These are phyloP conservation scores for Gracilaria gracilis DNA, from an alignment of 23 red algal genomes.

Conservation along the genomic window DNA sequence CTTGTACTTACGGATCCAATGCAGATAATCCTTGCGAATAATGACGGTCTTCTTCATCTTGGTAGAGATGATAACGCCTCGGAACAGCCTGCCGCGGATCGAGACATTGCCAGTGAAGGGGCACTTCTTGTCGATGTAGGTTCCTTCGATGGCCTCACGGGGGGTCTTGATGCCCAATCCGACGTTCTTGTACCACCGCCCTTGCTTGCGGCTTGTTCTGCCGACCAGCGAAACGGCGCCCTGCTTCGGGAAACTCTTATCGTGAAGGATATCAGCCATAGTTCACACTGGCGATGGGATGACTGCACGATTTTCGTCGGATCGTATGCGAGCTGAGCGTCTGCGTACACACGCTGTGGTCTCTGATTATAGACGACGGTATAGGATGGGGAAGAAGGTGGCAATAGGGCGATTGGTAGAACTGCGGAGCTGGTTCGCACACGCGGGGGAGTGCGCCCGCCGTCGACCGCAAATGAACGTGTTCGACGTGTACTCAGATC, in stretches of 20 bases:
- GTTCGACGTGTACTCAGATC: neutral
- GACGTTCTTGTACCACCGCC: slow-evolving; percentile 97
- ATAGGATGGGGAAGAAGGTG: no score
- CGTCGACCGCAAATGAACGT: no score
- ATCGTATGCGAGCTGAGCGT: neutral
- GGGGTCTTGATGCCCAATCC: slow-evolving; percentile 99
- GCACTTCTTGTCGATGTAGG: slow-evolving; percentile 99
- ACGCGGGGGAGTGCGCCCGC: no score
- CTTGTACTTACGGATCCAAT: slow-evolving; percentile 98
- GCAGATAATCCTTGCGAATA: slow-evolving; percentile 96
- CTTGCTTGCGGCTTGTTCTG: slow-evolving; percentile 72
- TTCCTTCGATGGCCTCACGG: slow-evolving; percentile 93
- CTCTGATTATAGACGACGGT: no score
- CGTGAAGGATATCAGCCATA: slow-evolving; percentile 80
- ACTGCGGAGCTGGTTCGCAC: no score
- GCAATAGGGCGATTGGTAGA: no score
- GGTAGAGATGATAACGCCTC: slow-evolving; percentile 94
- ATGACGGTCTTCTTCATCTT: slow-evolving; percentile 99
- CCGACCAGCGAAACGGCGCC: slow-evolving; percentile 94
- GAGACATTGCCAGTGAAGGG: slow-evolving; percentile 99
- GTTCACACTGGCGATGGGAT: neutral
- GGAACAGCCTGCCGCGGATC: slow-evolving; percentile 93
- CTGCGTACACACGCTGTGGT: no score
- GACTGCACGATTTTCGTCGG: neutral
- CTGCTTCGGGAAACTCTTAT: slow-evolving; percentile 98